Base-by-base conservation (phyloP, 305 asterid species). In the Withania somnifera region DNA sequence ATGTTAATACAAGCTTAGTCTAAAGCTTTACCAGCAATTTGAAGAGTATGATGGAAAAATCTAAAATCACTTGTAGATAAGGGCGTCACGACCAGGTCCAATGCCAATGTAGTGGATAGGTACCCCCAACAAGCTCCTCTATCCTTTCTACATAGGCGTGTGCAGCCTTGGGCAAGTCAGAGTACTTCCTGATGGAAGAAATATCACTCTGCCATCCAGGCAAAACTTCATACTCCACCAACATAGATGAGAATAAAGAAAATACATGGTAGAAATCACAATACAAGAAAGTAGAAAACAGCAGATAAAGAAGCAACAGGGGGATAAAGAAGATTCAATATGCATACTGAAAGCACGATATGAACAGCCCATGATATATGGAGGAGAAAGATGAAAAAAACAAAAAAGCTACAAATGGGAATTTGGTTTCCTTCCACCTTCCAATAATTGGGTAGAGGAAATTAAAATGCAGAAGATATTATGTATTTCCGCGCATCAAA, bases 61-160 rank as follows among this genome's bases (percentile, higher is more conserved):
- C 60, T 26, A 80, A 30, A 56, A 66, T 88, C 86, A 96, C 84
- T 93, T 96, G 95, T 96, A 94, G 81, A 96, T 93, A 32, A 96
- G 97, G 68, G 99, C 97, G 79, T 96, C 98, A 1, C 98, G 98
- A 19, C 98, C 97, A 9, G 99, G 98, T 51, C 99, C 99, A 22
- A 91, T 83, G 40, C 99, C 99, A 51, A 96, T 94, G 91, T 96
- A 96, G 90, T 96, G 93, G 83, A 96, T 64, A 11, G 98, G 98
- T 58, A 92, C 89, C 32, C 32, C 98, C 98, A 10, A 89, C 94
- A 6, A 91, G 92, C 84, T 96, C 95, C 87, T 94, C 98, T 92
- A 93, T 91, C 93, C 97, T 90, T 84, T 94, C 96, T 17, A 96
- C 91, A 28, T 93, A 96, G 71, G 85, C 86, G 8, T 89, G 93